Percentiles rank a stretch among this genome's conserved stretches.
phyloP scores from a whole-genome alignment of 345 rosid species.

The Dovyalis caffra region DNA sequence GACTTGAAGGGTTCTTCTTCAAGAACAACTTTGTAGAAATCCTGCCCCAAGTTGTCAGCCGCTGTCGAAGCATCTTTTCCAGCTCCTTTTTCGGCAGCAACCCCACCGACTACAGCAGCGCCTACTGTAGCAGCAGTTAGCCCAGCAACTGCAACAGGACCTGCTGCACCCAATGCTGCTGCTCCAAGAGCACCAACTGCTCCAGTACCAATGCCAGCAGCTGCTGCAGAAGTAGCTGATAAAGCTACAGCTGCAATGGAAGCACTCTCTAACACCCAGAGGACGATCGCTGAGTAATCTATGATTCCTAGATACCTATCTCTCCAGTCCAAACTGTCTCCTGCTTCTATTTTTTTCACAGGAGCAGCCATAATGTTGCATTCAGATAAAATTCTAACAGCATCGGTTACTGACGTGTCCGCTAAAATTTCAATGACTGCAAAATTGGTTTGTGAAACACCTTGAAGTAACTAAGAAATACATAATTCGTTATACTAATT shows the following conservation, averaged over 20 bases:
- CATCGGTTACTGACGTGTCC: slow-evolving; percentile 63
- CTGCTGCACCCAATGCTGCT: slow-evolving; percentile 61
- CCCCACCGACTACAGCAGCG: slow-evolving; percentile 78
- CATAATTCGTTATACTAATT: not conserved
- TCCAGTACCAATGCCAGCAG: slow-evolving; percentile 77
- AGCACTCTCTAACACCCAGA: slow-evolving; percentile 83
- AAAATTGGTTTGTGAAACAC: not conserved
- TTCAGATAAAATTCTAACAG: slow-evolving; percentile 68
- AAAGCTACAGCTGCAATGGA: slow-evolving; percentile 71
- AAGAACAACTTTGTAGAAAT: slow-evolving; percentile 70
- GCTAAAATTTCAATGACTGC: slow-evolving; percentile 79
- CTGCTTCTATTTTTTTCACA: slow-evolving; percentile 54
- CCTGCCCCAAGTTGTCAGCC: slow-evolving; percentile 64
- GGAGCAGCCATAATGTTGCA: slow-evolving; percentile 82
- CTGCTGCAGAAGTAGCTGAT: slow-evolving; percentile 67
- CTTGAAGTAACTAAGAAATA: not conserved
- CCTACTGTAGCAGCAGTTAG: slow-evolving; percentile 76
- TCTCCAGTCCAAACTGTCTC: slow-evolving; percentile 56
- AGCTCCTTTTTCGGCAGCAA: slow-evolving; percentile 56
- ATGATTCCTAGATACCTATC: slow-evolving; percentile 72
- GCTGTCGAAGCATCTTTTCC: slow-evolving; percentile 74
- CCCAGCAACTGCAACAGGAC: slow-evolving; percentile 70
- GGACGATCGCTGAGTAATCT: slow-evolving; percentile 71
- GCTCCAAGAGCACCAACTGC: slow-evolving; percentile 79
- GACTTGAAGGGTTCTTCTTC: slow-evolving; percentile 90